Evolutionary conservation across 2,329 filamentous ascomycete species (phyloP).

Genomic region (Aureobasidium sp.): DNA sequence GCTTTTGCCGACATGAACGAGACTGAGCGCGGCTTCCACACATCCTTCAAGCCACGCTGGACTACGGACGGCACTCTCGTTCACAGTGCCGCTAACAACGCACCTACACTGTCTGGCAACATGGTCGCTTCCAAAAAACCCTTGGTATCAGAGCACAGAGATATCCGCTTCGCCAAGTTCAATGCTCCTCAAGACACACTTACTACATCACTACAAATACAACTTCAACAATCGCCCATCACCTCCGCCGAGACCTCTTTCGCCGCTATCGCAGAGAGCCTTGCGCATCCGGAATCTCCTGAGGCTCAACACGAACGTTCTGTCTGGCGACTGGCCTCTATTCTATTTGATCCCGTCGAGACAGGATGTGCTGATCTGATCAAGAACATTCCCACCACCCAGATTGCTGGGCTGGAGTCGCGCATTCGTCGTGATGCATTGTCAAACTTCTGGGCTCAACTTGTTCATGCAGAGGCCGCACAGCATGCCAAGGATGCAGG

Average conservation of each 20-base stretch:
- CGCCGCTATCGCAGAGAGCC: conserved; percentile 40
- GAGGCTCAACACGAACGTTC: conserved; percentile 54
- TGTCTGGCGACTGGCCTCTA: conserved; percentile 79
- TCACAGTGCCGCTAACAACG: conserved; percentile 46
- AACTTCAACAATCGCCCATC: conserved; percentile 33
- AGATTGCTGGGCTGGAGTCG: conserved; percentile 34
- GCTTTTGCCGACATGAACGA: conserved; percentile 57
- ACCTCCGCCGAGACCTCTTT: conserved; percentile 29
- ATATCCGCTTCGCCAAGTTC: conserved; percentile 59
- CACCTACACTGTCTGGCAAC: conserved; percentile 38
- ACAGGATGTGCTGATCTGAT: conserved; percentile 23
- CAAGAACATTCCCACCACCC: conserved; percentile 36
- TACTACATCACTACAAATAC: conserved; percentile 45
- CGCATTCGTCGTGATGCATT: conserved; percentile 52
- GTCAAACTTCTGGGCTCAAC: conserved; percentile 55
- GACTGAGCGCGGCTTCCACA: conserved; percentile 61
- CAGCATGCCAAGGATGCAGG: conserved; percentile 49
- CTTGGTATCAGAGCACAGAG: conserved; percentile 56
- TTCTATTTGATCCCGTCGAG: conserved; percentile 70
- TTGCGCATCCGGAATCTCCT: conserved; percentile 13
- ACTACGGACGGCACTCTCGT: conserved; percentile 66
- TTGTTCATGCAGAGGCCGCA: conserved; percentile 35
- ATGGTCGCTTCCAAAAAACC: conserved; percentile 50
- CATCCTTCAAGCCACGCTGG: conserved; percentile 73
- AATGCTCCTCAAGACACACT: conserved; percentile 36